These are phyloP conservation scores for Cytospora chrysosperma DNA, from an alignment of 2,329 filamentous ascomycete species.

Conservation along the genomic window DNA sequence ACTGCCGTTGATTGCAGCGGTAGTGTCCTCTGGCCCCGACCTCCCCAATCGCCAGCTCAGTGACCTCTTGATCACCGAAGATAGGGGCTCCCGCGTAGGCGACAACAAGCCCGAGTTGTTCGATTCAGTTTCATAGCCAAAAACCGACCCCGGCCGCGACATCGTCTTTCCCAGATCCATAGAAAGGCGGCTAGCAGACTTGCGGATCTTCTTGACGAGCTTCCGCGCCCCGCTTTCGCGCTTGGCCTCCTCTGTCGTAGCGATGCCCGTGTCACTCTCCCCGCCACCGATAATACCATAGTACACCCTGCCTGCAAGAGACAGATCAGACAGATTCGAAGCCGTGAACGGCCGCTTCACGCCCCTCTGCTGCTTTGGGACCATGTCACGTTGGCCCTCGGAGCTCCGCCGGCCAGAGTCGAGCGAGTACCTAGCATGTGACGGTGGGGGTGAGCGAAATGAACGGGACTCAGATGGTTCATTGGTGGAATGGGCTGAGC, in stretches of 20 bases:
- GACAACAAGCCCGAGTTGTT: constrained; percentile 11
- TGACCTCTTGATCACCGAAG: constrained; percentile 17
- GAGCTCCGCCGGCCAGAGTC: constrained; percentile 17
- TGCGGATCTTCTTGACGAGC: constrained; percentile 54
- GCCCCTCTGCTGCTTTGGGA: constrained; percentile 37
- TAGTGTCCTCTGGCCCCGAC: neutral
- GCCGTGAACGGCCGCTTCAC: constrained; percentile 22
- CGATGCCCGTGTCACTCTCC: constrained; percentile 30
- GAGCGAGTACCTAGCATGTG: constrained; percentile 19
- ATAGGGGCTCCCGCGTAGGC: constrained; percentile 14
- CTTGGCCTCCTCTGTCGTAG: constrained; percentile 24
- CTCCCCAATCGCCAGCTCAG: constrained; percentile 17
- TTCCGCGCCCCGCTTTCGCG: constrained; percentile 33
- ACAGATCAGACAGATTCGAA: constrained; percentile 17
- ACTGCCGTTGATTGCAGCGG: neutral
- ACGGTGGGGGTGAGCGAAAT: constrained; percentile 13
- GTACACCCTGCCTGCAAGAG: constrained; percentile 29
- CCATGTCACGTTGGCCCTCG: constrained; percentile 11
- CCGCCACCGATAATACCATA: constrained; percentile 42
- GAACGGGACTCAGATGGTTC: constrained; percentile 4
- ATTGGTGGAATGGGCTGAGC: neutral
- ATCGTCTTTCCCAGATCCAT: constrained; percentile 38
- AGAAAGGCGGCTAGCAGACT: constrained; percentile 45
- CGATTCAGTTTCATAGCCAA: constrained; percentile 1
- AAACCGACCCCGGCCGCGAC: neutral